Evolutionary conservation across 1,284 basidiomycete genomes (phyloP).

Genomic region (Fomitopsis schrenkii): DNA sequence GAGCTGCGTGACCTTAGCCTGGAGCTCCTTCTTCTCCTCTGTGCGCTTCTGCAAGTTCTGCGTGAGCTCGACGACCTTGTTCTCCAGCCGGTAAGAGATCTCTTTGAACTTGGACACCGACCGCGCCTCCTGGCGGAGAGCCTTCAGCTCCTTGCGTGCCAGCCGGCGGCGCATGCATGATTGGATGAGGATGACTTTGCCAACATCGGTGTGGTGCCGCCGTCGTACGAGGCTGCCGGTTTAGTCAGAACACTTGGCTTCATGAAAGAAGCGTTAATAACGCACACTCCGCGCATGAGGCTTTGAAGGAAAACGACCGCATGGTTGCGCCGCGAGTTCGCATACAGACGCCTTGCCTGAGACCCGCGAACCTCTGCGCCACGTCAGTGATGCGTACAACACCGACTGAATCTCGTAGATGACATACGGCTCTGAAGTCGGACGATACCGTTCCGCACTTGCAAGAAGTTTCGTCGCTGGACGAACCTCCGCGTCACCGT

Average conservation of each 20-base stretch:
- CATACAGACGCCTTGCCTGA: slow-evolving; percentile 67
- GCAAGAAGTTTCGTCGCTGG: slow-evolving; percentile 69
- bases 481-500: slow-evolving; percentile 68
- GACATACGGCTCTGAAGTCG: slow-evolving; percentile 84
- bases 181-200: slow-evolving; percentile 83
- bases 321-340: slow-evolving; percentile 53
- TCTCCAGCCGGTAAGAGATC: slow-evolving; percentile 97
- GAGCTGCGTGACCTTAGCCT: slow-evolving; percentile 69
- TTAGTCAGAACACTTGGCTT: slow-evolving; percentile 6
- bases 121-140: slow-evolving; percentile 86
- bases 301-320: slow-evolving; percentile 82
- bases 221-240: slow-evolving; percentile 60
- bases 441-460: slow-evolving; percentile 62
- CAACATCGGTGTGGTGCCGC: slow-evolving; percentile 61
- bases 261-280: slow-evolving; percentile 17
- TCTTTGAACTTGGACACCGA: slow-evolving; percentile 99
- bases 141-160: slow-evolving; percentile 83
- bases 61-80: slow-evolving; percentile 99
- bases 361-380: slow-evolving; percentile 74
- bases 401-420: slow-evolving; percentile 6
- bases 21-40: slow-evolving; percentile 88
- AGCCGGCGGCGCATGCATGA: slow-evolving; percentile 89
- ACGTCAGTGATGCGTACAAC: background rate
- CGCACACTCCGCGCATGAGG: slow-evolving; percentile 85
- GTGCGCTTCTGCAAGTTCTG: slow-evolving; percentile 93